Evolutionary conservation across 495 filamentous ascomycete genomes (phyloP).

Genomic region (Tricharina praecox): DNA sequence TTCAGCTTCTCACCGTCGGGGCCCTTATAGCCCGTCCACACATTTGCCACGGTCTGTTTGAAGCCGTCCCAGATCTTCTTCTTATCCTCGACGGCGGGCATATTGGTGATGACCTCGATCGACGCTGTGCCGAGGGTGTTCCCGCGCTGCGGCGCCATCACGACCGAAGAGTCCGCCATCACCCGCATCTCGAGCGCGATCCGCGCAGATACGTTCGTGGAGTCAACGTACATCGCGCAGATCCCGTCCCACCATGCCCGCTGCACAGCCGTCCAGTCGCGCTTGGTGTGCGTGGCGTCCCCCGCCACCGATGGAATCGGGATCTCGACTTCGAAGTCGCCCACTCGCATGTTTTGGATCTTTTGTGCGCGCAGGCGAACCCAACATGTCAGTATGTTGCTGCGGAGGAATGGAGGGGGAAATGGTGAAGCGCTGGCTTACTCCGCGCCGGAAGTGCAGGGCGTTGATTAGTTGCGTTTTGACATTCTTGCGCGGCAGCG

Average conservation of each 20-base stretch:
- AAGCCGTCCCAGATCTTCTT: slow-evolving; percentile 30
- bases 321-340: slow-evolving; percentile 34
- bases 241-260: slow-evolving; percentile 40
- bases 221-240: slow-evolving; percentile 29
- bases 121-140: slow-evolving; percentile 33
- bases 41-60: slow-evolving; percentile 31
- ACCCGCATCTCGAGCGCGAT: slow-evolving; percentile 38
- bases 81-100: slow-evolving; percentile 29
- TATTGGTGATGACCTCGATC: slow-evolving; percentile 36
- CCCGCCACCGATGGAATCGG: slow-evolving; percentile 29
- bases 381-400: no score
- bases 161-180: slow-evolving; percentile 32
- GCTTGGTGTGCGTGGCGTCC: slow-evolving; percentile 28
- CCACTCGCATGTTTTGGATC: slow-evolving; percentile 36
- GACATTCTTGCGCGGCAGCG: slow-evolving; percentile 29
- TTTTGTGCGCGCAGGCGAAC: no score
- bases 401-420: no score
- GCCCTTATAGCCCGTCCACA: slow-evolving; percentile 32
- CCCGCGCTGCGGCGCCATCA: slow-evolving; percentile 36
- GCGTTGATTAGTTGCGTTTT: slow-evolving; percentile 35
- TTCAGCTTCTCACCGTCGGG: slow-evolving; percentile 26
- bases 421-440: no score
- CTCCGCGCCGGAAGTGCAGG: slow-evolving; percentile 36
- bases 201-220: slow-evolving; percentile 29
- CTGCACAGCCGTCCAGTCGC: slow-evolving; percentile 33